Conservation (phyloP, 2,329 filamentous ascomycete genomes). For the Truncatella angustata region DNA sequence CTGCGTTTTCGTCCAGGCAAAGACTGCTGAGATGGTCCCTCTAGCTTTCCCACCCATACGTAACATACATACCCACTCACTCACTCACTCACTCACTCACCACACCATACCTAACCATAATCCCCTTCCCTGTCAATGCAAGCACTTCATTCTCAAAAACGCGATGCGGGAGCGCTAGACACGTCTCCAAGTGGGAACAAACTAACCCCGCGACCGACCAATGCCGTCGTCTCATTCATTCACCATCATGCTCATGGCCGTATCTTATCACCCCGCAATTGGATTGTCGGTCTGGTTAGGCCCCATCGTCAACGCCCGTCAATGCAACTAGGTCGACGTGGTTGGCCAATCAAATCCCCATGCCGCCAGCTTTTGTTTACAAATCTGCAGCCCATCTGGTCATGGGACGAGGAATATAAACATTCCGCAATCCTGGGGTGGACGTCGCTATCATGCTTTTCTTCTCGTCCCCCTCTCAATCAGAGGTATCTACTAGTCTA, state of each 20-base stretch:
- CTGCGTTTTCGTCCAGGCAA: too few species aligned
- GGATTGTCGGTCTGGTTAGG: background rate
- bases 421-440: background rate
- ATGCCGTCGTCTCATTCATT: background rate
- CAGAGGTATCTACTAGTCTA: background rate
- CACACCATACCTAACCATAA: background rate
- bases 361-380: background rate
- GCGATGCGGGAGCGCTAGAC: background rate
- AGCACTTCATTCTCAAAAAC: conserved; percentile 2
- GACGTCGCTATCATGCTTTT: background rate
- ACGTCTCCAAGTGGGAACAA: background rate
- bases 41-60: too few species aligned
- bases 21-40: too few species aligned
- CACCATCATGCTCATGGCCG: background rate
- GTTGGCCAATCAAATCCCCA: background rate
- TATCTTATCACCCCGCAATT: conserved; percentile 11
- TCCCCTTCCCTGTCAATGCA: background rate
- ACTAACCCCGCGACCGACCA: conserved; percentile 1
- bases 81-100: background rate
- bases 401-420: background rate
- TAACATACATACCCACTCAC: too few species aligned
- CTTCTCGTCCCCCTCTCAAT: background rate
- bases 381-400: background rate
- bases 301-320: background rate
- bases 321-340: background rate